A percentile compares a stretch with the other conserved stretches of the same genome.
Conservation (phyloP, 2,329 filamentous ascomycete species). For the Ceratocystiopsis sp. region DNA sequence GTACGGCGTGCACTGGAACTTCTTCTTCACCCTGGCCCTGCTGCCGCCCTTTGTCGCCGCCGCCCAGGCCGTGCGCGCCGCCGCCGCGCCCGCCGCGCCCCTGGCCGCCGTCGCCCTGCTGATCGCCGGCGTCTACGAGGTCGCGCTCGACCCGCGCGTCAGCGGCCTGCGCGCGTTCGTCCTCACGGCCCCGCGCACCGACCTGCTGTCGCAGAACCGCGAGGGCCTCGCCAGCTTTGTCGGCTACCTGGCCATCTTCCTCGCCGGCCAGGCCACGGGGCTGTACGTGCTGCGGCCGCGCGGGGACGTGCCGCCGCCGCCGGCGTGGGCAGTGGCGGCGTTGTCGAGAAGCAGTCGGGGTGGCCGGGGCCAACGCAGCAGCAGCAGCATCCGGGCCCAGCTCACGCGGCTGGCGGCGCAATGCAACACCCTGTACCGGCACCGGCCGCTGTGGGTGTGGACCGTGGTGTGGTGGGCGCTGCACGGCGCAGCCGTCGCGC, state of each 20-base stretch:
- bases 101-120: constrained; percentile 59
- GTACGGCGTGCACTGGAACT: constrained; percentile 98
- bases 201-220: constrained; percentile 74
- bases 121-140: constrained; percentile 54
- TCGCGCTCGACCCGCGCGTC: constrained; percentile 43
- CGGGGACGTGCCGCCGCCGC: constrained; percentile 17
- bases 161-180: constrained; percentile 71
- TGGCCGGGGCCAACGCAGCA: no score
- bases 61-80: constrained; percentile 45
- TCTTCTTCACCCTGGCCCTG: constrained; percentile 90
- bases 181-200: constrained; percentile 59
- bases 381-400: no score
- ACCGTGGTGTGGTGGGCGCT: constrained; percentile 50
- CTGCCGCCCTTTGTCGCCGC: constrained; percentile 78
- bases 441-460: constrained; percentile 42
- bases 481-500: constrained; percentile 49
- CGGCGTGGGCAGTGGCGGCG: no score
- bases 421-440: constrained; percentile 8
- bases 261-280: constrained; percentile 72
- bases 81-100: constrained; percentile 49
- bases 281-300: constrained; percentile 52
- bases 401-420: neutral
- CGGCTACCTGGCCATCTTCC: constrained; percentile 88
- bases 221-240: constrained; percentile 92
- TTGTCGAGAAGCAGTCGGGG: no score